Percentiles rank a stretch among this genome's conserved stretches.
These are phyloP conservation scores for Puccinia polysora DNA, from an alignment of 1,284 basidiomycete species.

Conservation along the genomic window DNA sequence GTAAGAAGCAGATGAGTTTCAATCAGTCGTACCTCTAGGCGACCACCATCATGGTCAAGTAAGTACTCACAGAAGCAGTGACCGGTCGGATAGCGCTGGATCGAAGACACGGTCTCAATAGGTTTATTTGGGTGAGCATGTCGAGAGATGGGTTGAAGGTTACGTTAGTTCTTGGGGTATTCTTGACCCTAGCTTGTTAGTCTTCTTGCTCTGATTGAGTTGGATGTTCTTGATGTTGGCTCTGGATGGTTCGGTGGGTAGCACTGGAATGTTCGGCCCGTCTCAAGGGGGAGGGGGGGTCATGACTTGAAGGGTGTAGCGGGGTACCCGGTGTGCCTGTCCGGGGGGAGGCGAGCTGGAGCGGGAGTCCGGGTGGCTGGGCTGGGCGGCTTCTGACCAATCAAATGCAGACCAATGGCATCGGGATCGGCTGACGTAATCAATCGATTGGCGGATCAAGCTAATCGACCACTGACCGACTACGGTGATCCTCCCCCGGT, in stretches of 20 bases:
- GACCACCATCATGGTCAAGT: neutral
- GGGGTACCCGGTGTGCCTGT: neutral
- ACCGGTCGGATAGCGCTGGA: neutral
- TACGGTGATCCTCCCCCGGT: too few species aligned
- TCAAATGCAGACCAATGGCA: constrained; percentile 17
- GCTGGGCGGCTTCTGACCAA: neutral
- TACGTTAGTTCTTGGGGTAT: neutral
- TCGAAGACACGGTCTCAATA: constrained; percentile 17
- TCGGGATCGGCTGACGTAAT: too few species aligned
- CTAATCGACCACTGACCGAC: too few species aligned
- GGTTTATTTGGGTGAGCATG: neutral
- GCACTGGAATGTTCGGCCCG: too few species aligned
- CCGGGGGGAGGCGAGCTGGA: neutral
- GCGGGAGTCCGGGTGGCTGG: too few species aligned
- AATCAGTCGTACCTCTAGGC: neutral
- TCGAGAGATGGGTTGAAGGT: neutral
- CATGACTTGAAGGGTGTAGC: neutral
- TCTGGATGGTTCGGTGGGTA: too few species aligned
- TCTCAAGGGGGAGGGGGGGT: too few species aligned
- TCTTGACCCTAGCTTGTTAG: neutral
- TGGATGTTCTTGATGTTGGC: too few species aligned
- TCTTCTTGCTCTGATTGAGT: too few species aligned
- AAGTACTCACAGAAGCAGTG: neutral
- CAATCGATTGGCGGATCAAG: too few species aligned
- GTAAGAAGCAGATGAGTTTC: too few species aligned